phyloP scores from a whole-genome alignment of 495 filamentous ascomycete species.

The Pseudotulostoma volvatum region DNA sequence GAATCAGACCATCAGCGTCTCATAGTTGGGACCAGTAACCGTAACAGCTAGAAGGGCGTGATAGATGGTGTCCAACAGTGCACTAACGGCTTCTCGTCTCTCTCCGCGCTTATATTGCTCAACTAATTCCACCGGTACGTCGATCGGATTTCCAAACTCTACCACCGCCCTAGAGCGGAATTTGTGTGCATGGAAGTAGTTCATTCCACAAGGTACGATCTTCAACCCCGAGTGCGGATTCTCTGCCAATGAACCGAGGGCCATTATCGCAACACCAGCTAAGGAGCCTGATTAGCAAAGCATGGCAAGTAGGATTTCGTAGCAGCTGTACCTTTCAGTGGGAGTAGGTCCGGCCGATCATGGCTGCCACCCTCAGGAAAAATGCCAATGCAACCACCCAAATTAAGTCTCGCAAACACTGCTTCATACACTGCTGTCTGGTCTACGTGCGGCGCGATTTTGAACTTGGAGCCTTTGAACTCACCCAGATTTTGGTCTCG shows the following conservation, averaged over 20 bases:
- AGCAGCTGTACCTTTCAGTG: slow-evolving; percentile 58
- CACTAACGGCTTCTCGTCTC: slow-evolving; percentile 66
- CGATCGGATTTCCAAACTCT: slow-evolving; percentile 81
- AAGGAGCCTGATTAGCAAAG: too few species aligned
- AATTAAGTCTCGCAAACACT: slow-evolving; percentile 66
- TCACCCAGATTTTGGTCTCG: slow-evolving; percentile 14
- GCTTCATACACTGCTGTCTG: slow-evolving; percentile 87
- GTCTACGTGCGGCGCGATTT: slow-evolving; percentile 83
- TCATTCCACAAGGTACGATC: slow-evolving; percentile 99
- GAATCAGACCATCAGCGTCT: slow-evolving; percentile 78
- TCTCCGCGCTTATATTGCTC: slow-evolving; percentile 71
- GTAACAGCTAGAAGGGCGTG: slow-evolving; percentile 76
- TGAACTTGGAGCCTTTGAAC: slow-evolving; percentile 69
- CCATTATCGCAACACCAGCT: slow-evolving; percentile 97
- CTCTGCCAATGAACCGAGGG: slow-evolving; percentile 77
- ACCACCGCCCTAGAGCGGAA: slow-evolving; percentile 93
- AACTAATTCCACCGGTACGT: slow-evolving; percentile 66
- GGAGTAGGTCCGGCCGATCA: slow-evolving; percentile 82
- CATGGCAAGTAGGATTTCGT: too few species aligned
- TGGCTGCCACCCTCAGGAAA: slow-evolving; percentile 97
- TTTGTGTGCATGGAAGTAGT: slow-evolving; percentile 99
- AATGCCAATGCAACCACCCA: slow-evolving; percentile 84
- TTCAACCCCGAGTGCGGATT: slow-evolving; percentile 81
- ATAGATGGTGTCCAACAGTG: slow-evolving; percentile 72
- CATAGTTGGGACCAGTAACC: slow-evolving; percentile 86